Percentiles rank a stretch among this genome's conserved stretches.
Evolutionary conservation across 306 rosid species (phyloP).

Genomic region (Oxytropis ochrocephala): DNA sequence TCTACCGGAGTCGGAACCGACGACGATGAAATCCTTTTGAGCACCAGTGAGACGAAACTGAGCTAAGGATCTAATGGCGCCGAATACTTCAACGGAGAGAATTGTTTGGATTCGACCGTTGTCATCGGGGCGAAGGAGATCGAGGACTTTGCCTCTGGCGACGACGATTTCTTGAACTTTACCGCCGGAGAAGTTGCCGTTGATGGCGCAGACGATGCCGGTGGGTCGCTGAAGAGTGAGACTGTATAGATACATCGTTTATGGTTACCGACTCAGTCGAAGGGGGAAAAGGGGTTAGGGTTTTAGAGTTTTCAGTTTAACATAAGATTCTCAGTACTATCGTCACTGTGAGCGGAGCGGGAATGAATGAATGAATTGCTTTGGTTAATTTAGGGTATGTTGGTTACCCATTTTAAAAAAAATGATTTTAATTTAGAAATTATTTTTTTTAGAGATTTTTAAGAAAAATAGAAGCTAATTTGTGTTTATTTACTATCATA

Average conservation of each 20-base stretch:
- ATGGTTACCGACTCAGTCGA: not conserved
- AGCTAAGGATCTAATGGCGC: slow-evolving; percentile 74
- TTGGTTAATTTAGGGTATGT: too few species aligned
- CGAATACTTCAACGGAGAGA: slow-evolving; percentile 92
- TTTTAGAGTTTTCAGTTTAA: not conserved
- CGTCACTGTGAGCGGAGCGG: not conserved
- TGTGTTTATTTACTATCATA: too few species aligned
- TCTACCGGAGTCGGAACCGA: slow-evolving; percentile 90
- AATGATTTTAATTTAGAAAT: too few species aligned
- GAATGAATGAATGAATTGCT: not conserved
- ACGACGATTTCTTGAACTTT: slow-evolving; percentile 86
- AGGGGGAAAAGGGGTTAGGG: not conserved
- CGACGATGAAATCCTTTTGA: slow-evolving; percentile 80
- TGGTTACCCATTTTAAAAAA: too few species aligned
- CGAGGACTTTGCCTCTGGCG: slow-evolving; percentile 87
- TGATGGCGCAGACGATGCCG: slow-evolving; percentile 83
- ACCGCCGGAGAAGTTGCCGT: slow-evolving; percentile 97
- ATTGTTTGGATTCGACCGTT: slow-evolving; percentile 85
- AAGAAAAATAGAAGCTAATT: too few species aligned
- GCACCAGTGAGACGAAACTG: slow-evolving; percentile 87
- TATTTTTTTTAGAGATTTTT: too few species aligned
- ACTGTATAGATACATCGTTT: slow-evolving; percentile 77
- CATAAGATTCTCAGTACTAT: not conserved
- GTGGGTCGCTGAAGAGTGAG: slow-evolving; percentile 94
- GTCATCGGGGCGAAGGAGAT: slow-evolving; percentile 92